These are phyloP conservation scores for Colletotrichum sp. DNA, from an alignment of 2,329 filamentous ascomycete species.

Conservation along the genomic window DNA sequence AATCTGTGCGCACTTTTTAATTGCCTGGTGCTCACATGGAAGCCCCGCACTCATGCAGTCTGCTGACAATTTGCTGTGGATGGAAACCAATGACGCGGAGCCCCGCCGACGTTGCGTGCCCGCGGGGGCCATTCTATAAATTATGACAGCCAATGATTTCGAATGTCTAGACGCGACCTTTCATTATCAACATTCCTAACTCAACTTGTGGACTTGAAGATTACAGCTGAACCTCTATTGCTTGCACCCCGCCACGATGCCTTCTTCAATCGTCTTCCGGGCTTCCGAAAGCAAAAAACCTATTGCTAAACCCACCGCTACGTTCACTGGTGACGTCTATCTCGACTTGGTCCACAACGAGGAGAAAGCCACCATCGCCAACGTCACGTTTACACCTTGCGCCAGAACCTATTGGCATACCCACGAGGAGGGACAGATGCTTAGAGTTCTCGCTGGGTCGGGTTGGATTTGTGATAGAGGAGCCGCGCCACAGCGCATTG, in stretches of 20 bases:
- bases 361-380: neutral
- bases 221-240: neutral
- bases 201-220: neutral
- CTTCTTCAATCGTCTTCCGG: neutral
- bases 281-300: neutral
- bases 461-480: constrained; percentile 49
- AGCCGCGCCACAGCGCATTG: constrained; percentile 35
- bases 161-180: neutral
- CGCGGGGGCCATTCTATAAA: neutral
- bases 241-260: neutral
- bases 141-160: neutral
- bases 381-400: constrained; percentile 47
- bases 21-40: neutral
- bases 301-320: neutral
- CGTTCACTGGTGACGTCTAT: neutral
- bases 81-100: neutral
- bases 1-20: neutral
- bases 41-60: neutral
- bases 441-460: constrained; percentile 41
- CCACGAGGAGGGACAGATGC: constrained; percentile 47
- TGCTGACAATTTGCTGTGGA: neutral
- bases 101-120: neutral
- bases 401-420: constrained; percentile 50
- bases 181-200: neutral
- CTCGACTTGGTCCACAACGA: neutral